phyloP scores from a whole-genome alignment of 2,329 filamentous ascomycete species.

The Penicillium sp. region DNA sequence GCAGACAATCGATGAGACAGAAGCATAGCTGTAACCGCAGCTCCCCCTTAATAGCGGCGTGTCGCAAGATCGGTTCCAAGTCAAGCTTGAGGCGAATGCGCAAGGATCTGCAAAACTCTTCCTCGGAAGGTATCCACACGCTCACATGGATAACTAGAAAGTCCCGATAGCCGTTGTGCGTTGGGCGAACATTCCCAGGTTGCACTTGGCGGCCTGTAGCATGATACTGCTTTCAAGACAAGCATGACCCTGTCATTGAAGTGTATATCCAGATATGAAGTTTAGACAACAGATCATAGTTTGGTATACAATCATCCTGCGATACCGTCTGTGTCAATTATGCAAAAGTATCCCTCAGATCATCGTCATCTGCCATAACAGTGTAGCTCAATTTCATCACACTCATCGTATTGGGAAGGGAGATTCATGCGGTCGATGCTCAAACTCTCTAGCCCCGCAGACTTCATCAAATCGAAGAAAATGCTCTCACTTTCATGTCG shows the following conservation, averaged over 20 bases:
- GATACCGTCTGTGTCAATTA: background rate
- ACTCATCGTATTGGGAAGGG: conserved; percentile 42
- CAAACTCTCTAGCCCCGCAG: conserved; percentile 40
- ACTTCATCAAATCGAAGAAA: conserved; percentile 67
- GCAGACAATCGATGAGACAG: conserved; percentile 6
- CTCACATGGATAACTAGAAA: conserved; percentile 7
- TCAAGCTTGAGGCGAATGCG: conserved; percentile 3
- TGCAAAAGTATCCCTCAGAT: background rate
- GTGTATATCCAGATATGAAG: background rate
- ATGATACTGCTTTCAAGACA: background rate
- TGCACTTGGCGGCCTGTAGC: background rate
- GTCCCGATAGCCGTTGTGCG: background rate
- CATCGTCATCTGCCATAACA: conserved; percentile 33
- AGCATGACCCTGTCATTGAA: background rate
- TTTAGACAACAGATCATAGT: background rate
- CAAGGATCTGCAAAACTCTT: conserved; percentile 2
- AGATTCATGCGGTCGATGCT: conserved; percentile 41
- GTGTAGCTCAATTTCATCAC: conserved; percentile 45
- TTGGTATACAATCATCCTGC: background rate
- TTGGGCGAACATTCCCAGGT: background rate
- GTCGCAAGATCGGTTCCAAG: background rate
- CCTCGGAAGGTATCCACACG: conserved; percentile 10
- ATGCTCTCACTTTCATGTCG: conserved; percentile 68
- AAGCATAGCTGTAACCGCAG: conserved; percentile 1
- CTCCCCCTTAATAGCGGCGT: background rate